Evolutionary conservation across 768 basidiomycete species (phyloP).

Genomic region (Imleria badia): DNA sequence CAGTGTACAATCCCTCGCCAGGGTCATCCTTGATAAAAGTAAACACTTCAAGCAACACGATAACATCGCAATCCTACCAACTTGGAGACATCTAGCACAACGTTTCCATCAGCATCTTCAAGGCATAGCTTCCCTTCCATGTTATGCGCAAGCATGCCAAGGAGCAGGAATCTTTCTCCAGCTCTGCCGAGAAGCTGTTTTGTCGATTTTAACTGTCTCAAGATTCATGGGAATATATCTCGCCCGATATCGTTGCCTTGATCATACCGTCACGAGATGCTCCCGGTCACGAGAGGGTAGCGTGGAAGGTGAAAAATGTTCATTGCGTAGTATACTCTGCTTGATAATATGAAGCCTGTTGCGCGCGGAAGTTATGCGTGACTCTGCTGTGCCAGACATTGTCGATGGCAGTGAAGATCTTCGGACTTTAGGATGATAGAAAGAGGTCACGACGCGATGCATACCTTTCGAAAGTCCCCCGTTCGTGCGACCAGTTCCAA

Average conservation of each 20-base stretch:
- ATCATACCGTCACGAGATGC: constrained; percentile 79
- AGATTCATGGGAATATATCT: constrained; percentile 17
- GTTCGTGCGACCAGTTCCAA: constrained; percentile 86
- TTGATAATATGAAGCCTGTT: constrained; percentile 89
- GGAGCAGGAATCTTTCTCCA: constrained; percentile 85
- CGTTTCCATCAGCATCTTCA: constrained; percentile 91
- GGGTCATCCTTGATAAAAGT: constrained; percentile 65
- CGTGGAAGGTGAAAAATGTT: constrained; percentile 96
- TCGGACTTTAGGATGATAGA: constrained; percentile 12
- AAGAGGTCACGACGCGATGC: constrained; percentile 13
- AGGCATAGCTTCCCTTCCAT: constrained; percentile 90
- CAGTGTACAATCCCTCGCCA: constrained; percentile 93
- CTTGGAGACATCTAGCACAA: constrained; percentile 85
- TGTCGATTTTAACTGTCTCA: constrained; percentile 80
- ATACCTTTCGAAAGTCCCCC: constrained; percentile 87
- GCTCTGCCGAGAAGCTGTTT: constrained; percentile 93
- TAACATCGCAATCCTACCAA: constrained; percentile 47
- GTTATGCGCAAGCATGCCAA: constrained; percentile 88
- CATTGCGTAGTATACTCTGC: constrained; percentile 91
- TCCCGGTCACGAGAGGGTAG: constrained; percentile 86
- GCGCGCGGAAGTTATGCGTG: constrained; percentile 73
- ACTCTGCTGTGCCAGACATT: constrained; percentile 82
- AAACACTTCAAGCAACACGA: constrained; percentile 7
- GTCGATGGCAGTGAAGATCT: constrained; percentile 54
- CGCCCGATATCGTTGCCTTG: constrained; percentile 10